These are phyloP conservation scores for Penstemon newberryi DNA, from an alignment of 257 asterid species.

Conservation along the genomic window DNA sequence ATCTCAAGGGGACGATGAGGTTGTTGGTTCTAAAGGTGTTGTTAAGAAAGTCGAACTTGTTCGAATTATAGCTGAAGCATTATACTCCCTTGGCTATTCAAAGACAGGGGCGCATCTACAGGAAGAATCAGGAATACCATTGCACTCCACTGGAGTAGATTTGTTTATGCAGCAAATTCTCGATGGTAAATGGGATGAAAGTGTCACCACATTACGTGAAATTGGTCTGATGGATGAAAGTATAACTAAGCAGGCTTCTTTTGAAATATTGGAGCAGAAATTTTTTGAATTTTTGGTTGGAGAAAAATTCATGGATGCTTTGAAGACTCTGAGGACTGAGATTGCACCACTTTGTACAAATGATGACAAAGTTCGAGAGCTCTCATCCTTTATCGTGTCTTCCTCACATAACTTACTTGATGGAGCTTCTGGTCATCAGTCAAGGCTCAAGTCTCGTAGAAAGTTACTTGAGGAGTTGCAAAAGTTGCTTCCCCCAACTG, in stretches of 20 bases:
- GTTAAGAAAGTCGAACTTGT: conserved; percentile 72
- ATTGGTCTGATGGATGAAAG: conserved; percentile 56
- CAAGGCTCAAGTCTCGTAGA: conserved; percentile 47
- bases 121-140: conserved; percentile 75
- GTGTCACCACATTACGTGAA: conserved; percentile 55
- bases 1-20: conserved; percentile 62
- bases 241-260: conserved; percentile 58
- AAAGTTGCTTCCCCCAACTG: conserved; percentile 67
- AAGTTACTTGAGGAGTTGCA: conserved; percentile 67
- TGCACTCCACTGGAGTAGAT: conserved; percentile 58
- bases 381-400: conserved; percentile 56
- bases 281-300: conserved; percentile 63
- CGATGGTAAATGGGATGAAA: conserved; percentile 84
- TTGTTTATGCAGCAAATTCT: conserved; percentile 68
- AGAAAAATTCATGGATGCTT: conserved; percentile 68
- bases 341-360: conserved; percentile 59
- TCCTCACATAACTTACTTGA: conserved; percentile 39
- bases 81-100: conserved; percentile 77
- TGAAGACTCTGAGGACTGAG: conserved; percentile 75
- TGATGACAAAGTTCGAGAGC: conserved; percentile 57
- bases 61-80: conserved; percentile 72
- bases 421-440: conserved; percentile 39
- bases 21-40: conserved; percentile 69
- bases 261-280: conserved; percentile 77
- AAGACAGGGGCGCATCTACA: conserved; percentile 62